These are phyloP conservation scores for Aspergillus sp. DNA, from an alignment of 2,329 filamentous ascomycete species.

Conservation along the genomic window DNA sequence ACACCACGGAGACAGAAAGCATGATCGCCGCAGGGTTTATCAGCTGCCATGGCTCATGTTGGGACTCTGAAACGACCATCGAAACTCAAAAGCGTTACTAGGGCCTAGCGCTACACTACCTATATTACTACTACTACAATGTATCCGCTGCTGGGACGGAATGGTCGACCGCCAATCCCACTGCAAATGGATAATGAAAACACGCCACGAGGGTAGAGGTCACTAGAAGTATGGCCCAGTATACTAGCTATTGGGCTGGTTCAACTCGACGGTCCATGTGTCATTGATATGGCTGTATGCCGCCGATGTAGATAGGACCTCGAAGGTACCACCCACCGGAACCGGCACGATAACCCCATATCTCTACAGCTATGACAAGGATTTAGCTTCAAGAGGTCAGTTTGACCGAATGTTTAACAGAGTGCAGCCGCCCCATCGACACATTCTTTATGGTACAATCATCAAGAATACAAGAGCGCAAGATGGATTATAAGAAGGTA, in stretches of 20 bases:
- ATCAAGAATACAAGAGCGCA: conserved; percentile 15
- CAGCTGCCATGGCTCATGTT: too few species aligned
- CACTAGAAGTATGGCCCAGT: too few species aligned
- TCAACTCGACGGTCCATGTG: neutral
- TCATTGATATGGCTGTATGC: neutral
- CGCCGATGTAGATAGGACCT: too few species aligned
- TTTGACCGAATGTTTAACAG: neutral
- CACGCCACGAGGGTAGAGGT: neutral
- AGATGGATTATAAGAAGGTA: conserved; percentile 10
- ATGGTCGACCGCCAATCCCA: neutral
- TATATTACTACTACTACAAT: too few species aligned
- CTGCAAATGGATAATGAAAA: neutral
- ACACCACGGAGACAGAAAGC: neutral
- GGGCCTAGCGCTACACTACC: too few species aligned
- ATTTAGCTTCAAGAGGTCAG: neutral
- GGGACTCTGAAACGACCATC: too few species aligned
- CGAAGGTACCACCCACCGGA: too few species aligned
- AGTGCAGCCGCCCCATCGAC: neutral
- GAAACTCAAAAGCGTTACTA: too few species aligned
- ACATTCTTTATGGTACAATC: conserved; percentile 13
- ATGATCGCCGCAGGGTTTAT: too few species aligned
- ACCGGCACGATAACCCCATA: neutral
- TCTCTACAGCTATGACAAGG: neutral
- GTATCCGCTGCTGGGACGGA: neutral
- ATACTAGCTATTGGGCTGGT: too few species aligned